These are phyloP conservation scores for Plasmodium billcollinsi DNA, from an alignment of 169 alveolate species.

Conservation along the genomic window DNA sequence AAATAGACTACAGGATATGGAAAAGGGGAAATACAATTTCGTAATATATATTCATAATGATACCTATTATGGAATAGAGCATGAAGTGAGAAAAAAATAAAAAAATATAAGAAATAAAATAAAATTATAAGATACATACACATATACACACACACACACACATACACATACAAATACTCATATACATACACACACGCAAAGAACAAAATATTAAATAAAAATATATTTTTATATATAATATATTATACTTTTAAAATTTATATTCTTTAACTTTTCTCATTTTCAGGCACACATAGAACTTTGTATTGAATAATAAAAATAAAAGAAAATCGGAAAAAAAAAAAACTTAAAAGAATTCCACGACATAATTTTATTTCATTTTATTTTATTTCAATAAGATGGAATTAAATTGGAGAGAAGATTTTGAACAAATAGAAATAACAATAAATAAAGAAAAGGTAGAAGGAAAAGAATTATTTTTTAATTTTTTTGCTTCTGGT, in stretches of 20 bases:
- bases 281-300: conserved; percentile 47
- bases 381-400: not conserved
- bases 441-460: conserved; percentile 17
- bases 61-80: conserved; percentile 56
- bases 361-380: too few relatives aligned
- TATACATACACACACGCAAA: too few relatives aligned
- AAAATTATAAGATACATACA: too few relatives aligned
- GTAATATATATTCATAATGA: conserved; percentile 43
- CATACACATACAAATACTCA: too few relatives aligned
- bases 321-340: not conserved
- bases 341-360: too few relatives aligned
- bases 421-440: conserved; percentile 34
- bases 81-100: conserved; percentile 23
- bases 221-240: too few relatives aligned
- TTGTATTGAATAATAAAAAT: conserved; percentile 31
- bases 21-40: conserved; percentile 35
- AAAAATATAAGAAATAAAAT: not conserved
- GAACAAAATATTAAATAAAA: too few relatives aligned
- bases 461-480: not conserved
- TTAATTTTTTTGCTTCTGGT: not conserved
- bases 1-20: conserved; percentile 43
- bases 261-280: not conserved
- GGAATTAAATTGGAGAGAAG: conserved; percentile 57
- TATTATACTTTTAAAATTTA: too few relatives aligned
- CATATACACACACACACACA: too few relatives aligned